Percentiles rank a stretch among this genome's conserved stretches.
Evolutionary conservation across 306 rosid species (phyloP).

Genomic region (Prunus mongolica): DNA sequence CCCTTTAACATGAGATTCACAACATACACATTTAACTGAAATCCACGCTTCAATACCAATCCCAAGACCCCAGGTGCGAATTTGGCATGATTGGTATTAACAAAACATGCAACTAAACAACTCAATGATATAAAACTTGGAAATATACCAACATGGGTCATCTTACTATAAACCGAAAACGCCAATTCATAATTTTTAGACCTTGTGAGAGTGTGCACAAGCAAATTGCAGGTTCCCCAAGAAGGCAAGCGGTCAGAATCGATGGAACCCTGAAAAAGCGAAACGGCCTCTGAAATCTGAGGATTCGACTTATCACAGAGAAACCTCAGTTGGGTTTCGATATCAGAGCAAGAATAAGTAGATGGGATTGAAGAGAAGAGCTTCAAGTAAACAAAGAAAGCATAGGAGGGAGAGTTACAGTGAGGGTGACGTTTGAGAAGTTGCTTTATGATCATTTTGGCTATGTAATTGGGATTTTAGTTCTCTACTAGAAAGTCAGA

Average conservation of each 20-base stretch:
- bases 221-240: conserved; percentile 39
- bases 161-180: conserved; percentile 47
- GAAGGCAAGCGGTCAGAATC: conserved; percentile 42
- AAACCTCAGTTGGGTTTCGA: conserved; percentile 42
- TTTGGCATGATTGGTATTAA: conserved; percentile 31
- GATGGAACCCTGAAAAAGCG: conserved; percentile 45
- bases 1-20: conserved; percentile 58
- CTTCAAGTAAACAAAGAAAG: conserved; percentile 14
- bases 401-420: neutral
- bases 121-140: conserved; percentile 47
- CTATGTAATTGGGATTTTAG: neutral
- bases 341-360: conserved; percentile 14
- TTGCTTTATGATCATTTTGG: conserved; percentile 29
- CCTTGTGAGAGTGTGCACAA: conserved; percentile 48
- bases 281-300: conserved; percentile 47
- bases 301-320: conserved; percentile 39
- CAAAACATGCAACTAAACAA: conserved; percentile 54
- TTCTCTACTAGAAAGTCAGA: no score
- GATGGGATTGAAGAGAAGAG: conserved; percentile 36
- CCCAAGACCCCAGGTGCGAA: conserved; percentile 56
- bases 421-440: conserved; percentile 3
- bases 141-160: conserved; percentile 37
- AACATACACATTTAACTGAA: conserved; percentile 33
- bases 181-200: conserved; percentile 39
- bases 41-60: conserved; percentile 60